phyloP scores from a whole-genome alignment of 768 basidiomycete genomes.

The Podaxis rugospora region DNA sequence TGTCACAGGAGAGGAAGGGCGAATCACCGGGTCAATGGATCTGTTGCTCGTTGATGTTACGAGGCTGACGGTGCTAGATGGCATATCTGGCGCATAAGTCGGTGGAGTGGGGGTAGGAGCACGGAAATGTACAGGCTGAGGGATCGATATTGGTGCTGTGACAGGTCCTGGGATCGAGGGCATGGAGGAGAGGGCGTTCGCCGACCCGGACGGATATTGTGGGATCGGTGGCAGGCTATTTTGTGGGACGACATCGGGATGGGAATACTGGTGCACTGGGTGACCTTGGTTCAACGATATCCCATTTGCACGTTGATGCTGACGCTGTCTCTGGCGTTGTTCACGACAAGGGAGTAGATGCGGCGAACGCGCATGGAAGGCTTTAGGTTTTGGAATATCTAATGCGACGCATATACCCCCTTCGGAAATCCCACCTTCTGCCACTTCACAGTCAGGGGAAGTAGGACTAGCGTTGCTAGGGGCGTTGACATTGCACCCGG shows the following conservation, averaged over 20 bases:
- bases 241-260: neutral
- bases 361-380: neutral
- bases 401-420: conserved; percentile 6
- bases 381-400: conserved; percentile 4
- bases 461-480: neutral
- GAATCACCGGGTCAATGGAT: neutral
- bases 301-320: neutral
- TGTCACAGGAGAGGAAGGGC: neutral
- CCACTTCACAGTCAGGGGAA: neutral
- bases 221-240: conserved; percentile 4
- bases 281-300: neutral
- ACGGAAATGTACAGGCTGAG: neutral
- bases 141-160: neutral
- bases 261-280: neutral
- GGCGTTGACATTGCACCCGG: neutral
- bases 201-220: neutral
- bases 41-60: neutral
- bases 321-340: neutral
- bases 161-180: neutral
- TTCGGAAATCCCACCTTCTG: neutral
- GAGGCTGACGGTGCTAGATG: neutral
- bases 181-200: neutral
- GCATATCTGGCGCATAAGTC: neutral
- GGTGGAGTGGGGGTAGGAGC: neutral
- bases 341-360: neutral